Base-by-base conservation (phyloP, 2,329 filamentous ascomycete genomes). In the Aspergillus tubingensis region DNA sequence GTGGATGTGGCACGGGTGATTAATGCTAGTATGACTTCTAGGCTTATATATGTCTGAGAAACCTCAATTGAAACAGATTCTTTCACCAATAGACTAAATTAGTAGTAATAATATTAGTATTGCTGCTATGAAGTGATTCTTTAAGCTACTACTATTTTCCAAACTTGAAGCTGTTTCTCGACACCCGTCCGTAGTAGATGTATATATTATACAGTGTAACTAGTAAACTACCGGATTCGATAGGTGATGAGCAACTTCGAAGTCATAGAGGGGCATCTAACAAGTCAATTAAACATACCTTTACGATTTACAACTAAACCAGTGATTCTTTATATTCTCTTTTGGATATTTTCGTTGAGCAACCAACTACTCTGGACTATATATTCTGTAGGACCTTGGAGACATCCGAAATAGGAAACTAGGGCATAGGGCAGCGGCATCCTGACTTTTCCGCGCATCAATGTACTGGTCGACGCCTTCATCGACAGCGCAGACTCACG, bases 341-440 rank as follows among this genome's bases (percentile, higher is more conserved):
- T 2, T 25, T 25, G 25, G 7, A 25, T 25, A 2, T 2, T 25
- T 27, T 36, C 32, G 32, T 36, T 13, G 32, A 36, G 2, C 10
- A 15, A 5, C 32, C 4, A 36, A 5, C 32, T 36, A 36, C 5
- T 1, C 39, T 3, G n/a, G 32, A 30, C 11, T 36, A 2, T 36
- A 6, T 13, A 5, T 11, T 36, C 11, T 13, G 32, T 15, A 36
- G 11, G 11, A 36, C 32, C 32, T 36, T 36, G 32, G 32, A 51
- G 56, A 53, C 57, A 17, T 54, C 69, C 68, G 21, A 61, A 68
- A 70, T 36, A 55, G 69, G 72, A 67, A 75, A 65, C 15, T 77
- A 77, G 75, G 75, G 75, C 65, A 72, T 76, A 77, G 75, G 75
- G 75, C 70, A 75, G 43, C 53, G 54, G 64, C 55, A 65, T 64